Evolutionary conservation across 1,139 yeast species (phyloP), one percentile per base, ranked within the genome.

Genomic region (Pichia sp.): DNA sequence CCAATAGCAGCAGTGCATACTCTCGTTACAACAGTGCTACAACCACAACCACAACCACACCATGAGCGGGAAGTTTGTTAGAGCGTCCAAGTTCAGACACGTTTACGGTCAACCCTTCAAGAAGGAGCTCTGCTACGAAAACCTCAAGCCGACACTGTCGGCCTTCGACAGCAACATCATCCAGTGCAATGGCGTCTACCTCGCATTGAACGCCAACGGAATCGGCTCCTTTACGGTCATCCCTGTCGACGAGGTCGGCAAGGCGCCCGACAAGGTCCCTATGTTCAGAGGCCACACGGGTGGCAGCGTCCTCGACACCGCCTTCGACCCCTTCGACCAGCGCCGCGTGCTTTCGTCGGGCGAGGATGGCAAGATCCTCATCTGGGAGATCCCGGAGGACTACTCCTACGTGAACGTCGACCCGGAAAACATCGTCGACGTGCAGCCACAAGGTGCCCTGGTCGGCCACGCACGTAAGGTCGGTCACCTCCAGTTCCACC

Each of bases 191-290:
- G 95, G 97, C 38, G 85, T 87, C 70, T 93, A 82, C 67, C 73
- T 93, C 44, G 79, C 97, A 0, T 87, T 90, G 59, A 91, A 90
- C 70, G 79, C 97, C 24, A 86, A 95, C 7, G 98, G 98, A 47
- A 98, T 98, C 59, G 99, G 99, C 53, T 95, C 98, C 0, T 92
- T 93, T 75, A 97, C 96, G 1, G 87, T 93, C 16, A 84, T 93
- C 55, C 99, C 99, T 1, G 75, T 89, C 34, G 67, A 71, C 9
- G 97, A 92, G 70, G 85, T 83, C 20, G 98, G 98, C n/a, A 93
- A 91, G 70, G 85, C 93, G 9, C 98, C 97, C 6, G 99, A 93
- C 65, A 83, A 87, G 58, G 93, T 91, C 49, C 93, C 98, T 2
- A 78, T 93, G 63, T 93, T 92, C 71, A 82, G 97, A 65, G 99